These are phyloP conservation scores for Scedosporium aurantiacum DNA, from an alignment of 2,329 filamentous ascomycete species.

Conservation along the genomic window DNA sequence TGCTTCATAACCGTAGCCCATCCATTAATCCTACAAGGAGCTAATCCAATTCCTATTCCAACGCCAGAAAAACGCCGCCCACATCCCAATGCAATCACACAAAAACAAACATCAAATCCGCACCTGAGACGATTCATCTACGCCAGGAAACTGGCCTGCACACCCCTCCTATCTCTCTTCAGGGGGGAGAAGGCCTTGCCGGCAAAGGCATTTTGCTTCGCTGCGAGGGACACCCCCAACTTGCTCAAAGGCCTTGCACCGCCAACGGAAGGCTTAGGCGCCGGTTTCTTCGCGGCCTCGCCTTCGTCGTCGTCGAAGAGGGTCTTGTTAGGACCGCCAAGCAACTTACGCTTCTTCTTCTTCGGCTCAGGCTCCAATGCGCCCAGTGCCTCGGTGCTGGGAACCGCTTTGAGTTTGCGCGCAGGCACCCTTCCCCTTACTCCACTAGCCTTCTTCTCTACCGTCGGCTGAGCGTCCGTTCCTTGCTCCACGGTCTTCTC, in stretches of 20 bases:
- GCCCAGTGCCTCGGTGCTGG: not conserved
- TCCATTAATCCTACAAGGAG: not conserved
- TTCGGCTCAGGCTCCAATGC: conserved; percentile 28
- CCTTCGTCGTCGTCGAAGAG: conserved; percentile 59
- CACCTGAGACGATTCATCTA: conserved; percentile 14
- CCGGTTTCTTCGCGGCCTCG: conserved; percentile 20
- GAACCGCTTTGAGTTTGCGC: conserved; percentile 2
- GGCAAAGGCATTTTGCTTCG: conserved; percentile 6
- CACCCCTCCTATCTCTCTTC: conserved; percentile 56
- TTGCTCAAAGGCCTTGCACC: conserved; percentile 15
- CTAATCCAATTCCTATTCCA: not conserved
- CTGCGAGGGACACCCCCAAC: conserved; percentile 8
- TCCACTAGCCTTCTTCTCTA: conserved; percentile 6
- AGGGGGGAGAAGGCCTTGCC: conserved; percentile 51
- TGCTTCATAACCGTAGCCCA: not conserved
- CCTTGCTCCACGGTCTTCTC: conserved; percentile 19
- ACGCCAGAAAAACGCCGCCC: not conserved
- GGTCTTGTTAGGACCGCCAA: conserved; percentile 50
- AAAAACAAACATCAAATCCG: not conserved
- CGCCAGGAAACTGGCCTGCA: conserved; percentile 49
- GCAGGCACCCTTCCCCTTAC: not conserved
- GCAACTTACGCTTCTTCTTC: conserved; percentile 65
- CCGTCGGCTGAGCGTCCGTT: conserved; percentile 14
- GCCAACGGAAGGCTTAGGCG: conserved; percentile 8
- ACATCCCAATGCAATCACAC: not conserved